Conservation (phyloP, 768 basidiomycete species). For the Dentipellis fragilis region DNA sequence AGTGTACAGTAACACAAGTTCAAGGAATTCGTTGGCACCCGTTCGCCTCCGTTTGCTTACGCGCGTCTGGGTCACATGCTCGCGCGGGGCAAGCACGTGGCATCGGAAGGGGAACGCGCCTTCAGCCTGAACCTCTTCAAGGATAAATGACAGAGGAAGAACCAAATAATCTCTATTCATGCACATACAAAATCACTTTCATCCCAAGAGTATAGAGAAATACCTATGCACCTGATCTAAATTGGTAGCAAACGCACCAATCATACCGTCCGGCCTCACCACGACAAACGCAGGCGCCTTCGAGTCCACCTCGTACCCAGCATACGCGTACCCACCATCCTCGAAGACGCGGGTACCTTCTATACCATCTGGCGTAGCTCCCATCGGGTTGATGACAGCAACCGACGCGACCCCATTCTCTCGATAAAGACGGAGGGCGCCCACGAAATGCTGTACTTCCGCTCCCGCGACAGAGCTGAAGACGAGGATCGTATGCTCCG, state of each 20-base stretch:
- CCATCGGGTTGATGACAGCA: neutral
- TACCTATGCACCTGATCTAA: neutral
- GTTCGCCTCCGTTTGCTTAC: too few species aligned
- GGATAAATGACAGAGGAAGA: too few species aligned
- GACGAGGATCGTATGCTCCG: slow-evolving; percentile 22
- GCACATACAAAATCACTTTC: too few species aligned
- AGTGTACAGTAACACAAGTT: too few species aligned
- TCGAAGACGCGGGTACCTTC: neutral
- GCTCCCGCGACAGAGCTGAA: slow-evolving; percentile 12
- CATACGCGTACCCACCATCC: slow-evolving; percentile 7
- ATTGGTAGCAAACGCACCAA: slow-evolving; percentile 2
- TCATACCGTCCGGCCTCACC: slow-evolving; percentile 7
- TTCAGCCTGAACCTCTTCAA: too few species aligned
- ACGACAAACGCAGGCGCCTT: neutral
- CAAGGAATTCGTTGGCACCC: too few species aligned
- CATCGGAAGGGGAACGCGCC: too few species aligned
- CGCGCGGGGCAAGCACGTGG: too few species aligned
- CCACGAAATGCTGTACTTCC: neutral
- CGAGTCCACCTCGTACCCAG: slow-evolving; percentile 4
- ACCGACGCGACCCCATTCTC: neutral
- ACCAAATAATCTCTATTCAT: too few species aligned
- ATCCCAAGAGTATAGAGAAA: neutral
- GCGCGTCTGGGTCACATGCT: too few species aligned
- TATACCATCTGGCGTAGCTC: too few species aligned
- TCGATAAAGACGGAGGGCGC: neutral